phyloP scores from a whole-genome alignment of 306 rosid species.

The Sicyos baderoa region DNA sequence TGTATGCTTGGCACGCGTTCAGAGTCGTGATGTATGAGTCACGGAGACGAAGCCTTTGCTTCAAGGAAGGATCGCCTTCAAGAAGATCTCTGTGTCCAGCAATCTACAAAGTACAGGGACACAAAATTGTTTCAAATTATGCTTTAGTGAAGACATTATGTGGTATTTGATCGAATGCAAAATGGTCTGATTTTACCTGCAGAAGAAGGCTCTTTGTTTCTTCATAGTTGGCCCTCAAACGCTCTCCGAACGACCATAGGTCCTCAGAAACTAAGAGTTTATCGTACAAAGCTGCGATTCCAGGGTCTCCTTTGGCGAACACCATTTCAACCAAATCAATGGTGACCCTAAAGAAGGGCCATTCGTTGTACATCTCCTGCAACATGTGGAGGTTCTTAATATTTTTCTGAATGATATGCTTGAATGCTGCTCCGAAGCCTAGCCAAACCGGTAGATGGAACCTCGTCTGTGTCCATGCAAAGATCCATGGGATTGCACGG shows the following conservation, averaged over 20 bases:
- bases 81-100: constrained; percentile 95
- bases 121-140: not conserved
- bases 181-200: constrained; percentile 38
- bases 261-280: constrained; percentile 82
- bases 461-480: constrained; percentile 97
- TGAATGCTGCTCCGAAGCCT: constrained; percentile 83
- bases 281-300: constrained; percentile 69
- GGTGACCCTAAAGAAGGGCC: constrained; percentile 98
- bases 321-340: constrained; percentile 96
- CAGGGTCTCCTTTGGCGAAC: constrained; percentile 95
- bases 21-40: constrained; percentile 87
- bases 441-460: constrained; percentile 99
- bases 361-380: constrained; percentile 77
- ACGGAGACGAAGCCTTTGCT: constrained; percentile 86
- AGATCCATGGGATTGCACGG: constrained; percentile 99
- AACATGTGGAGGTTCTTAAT: constrained; percentile 67
- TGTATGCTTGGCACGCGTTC: constrained; percentile 93
- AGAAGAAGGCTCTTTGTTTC: constrained; percentile 73
- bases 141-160: constrained; percentile 17
- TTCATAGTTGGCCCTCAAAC: constrained; percentile 56
- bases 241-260: constrained; percentile 70
- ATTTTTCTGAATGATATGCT: constrained; percentile 47
- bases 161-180: not conserved
- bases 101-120: constrained; percentile 39
- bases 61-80: constrained; percentile 84